Percentiles rank a stretch among this genome's conserved stretches.
phyloP scores from a whole-genome alignment of 345 rosid genomes.

The Camelina laxa region DNA sequence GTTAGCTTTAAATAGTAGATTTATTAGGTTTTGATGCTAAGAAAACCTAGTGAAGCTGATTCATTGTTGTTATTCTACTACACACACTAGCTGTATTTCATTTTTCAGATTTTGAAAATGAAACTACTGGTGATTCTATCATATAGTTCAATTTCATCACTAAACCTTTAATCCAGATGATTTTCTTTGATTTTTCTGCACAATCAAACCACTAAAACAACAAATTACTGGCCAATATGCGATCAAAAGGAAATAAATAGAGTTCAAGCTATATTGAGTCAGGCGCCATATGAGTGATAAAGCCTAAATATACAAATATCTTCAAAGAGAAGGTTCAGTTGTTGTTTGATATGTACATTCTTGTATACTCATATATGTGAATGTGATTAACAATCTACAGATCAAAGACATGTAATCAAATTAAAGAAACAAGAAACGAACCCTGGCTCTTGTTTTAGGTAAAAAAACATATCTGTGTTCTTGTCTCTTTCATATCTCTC shows the following conservation, averaged over 20 bases:
- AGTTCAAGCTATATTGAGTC: background rate
- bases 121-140: slow-evolving; percentile 18
- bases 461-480: slow-evolving; percentile 17
- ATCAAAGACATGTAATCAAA: slow-evolving; percentile 6
- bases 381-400: background rate
- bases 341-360: slow-evolving; percentile 20
- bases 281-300: background rate
- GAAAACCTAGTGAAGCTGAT: slow-evolving; percentile 34
- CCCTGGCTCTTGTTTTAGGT: background rate
- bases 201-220: too few relatives aligned
- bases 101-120: slow-evolving; percentile 13
- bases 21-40: slow-evolving; percentile 22
- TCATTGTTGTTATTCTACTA: slow-evolving; percentile 9
- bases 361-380: background rate
- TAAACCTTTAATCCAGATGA: background rate
- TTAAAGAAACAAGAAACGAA: background rate
- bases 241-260: too few relatives aligned
- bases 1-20: slow-evolving; percentile 20
- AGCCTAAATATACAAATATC: background rate
- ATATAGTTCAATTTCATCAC: slow-evolving; percentile 6
- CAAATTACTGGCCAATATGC: too few relatives aligned
- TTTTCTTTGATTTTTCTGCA: too few relatives aligned
- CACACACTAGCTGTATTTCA: slow-evolving; percentile 10
- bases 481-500: slow-evolving; percentile 23
- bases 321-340: slow-evolving; percentile 8